These are phyloP conservation scores for Xylaria sp. DNA, from an alignment of 495 filamentous ascomycete genomes.

Conservation along the genomic window DNA sequence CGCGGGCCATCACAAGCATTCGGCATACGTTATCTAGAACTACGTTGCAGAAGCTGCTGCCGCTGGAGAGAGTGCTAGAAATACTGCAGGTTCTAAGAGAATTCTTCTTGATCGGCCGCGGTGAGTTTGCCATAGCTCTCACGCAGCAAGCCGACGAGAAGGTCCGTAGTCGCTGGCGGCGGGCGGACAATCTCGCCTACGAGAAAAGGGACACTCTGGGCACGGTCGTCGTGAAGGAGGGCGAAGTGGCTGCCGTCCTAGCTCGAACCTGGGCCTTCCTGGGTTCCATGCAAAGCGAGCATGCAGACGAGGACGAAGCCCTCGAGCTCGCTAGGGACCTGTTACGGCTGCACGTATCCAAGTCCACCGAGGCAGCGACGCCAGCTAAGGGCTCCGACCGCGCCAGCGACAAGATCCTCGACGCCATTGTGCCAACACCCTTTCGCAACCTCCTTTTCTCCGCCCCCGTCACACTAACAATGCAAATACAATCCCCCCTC, in stretches of 20 bases:
- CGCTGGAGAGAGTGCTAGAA: conserved; percentile 75
- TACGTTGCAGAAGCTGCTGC: conserved; percentile 79
- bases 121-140: conserved; percentile 88
- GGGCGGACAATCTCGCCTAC: conserved; percentile 59
- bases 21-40: conserved; percentile 82
- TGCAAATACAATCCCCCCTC: conserved; percentile 78
- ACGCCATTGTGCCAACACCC: conserved; percentile 50
- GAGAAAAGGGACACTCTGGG: conserved; percentile 57
- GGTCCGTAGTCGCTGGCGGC: conserved; percentile 64
- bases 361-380: conserved; percentile 42
- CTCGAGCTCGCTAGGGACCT: conserved; percentile 82
- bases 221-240: conserved; percentile 79
- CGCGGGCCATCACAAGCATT: conserved; percentile 75
- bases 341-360: conserved; percentile 69
- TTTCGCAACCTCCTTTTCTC: conserved; percentile 89
- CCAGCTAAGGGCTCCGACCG: conserved; percentile 38
- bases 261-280: conserved; percentile 78
- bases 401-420: conserved; percentile 33
- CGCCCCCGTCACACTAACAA: conserved; percentile 70
- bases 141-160: conserved; percentile 83
- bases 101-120: conserved; percentile 85
- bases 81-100: conserved; percentile 78
- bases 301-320: conserved; percentile 76
- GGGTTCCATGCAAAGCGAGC: conserved; percentile 70
- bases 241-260: conserved; percentile 79